phyloP scores from a whole-genome alignment of 768 basidiomycete species.

The Podaxis sp. region DNA sequence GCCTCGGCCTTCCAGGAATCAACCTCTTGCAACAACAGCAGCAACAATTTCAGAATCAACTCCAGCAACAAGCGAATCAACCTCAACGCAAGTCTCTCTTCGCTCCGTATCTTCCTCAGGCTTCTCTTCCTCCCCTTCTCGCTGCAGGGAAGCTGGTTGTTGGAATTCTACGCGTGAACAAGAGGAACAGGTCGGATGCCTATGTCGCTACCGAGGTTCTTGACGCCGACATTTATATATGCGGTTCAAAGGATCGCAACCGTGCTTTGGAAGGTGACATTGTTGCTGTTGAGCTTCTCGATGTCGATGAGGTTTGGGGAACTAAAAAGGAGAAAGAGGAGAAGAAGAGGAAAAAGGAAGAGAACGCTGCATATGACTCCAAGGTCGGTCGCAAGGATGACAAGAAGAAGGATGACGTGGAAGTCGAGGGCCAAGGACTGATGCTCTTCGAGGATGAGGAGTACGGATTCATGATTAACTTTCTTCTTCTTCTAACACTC shows the following conservation, averaged over 20 bases:
- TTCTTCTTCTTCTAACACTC: slow-evolving; percentile 7
- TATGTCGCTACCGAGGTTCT: slow-evolving; percentile 98
- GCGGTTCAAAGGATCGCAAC: slow-evolving; percentile 98
- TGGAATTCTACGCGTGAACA: slow-evolving; percentile 95
- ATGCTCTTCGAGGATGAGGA: slow-evolving; percentile 98
- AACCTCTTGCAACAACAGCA: slow-evolving; percentile 91
- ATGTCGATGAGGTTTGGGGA: slow-evolving; percentile 97
- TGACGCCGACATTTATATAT: slow-evolving; percentile 98
- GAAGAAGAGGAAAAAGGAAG: slow-evolving; percentile 99
- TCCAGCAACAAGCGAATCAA: slow-evolving; percentile 88
- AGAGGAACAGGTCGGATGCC: slow-evolving; percentile 96
- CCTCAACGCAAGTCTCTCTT: slow-evolving; percentile 98
- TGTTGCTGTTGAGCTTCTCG: slow-evolving; percentile 94
- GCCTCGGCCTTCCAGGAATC: slow-evolving; percentile 74
- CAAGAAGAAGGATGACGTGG: slow-evolving; percentile 99
- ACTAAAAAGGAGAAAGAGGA: slow-evolving; percentile 99
- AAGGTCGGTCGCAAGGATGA: slow-evolving; percentile 83
- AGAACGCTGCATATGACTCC: slow-evolving; percentile 91
- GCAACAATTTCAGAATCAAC: slow-evolving; percentile 91
- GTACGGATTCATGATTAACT: slow-evolving; percentile 33
- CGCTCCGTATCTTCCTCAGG: slow-evolving; percentile 97
- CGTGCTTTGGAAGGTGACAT: slow-evolving; percentile 98
- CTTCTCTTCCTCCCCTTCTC: slow-evolving; percentile 92
- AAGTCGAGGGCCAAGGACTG: slow-evolving; percentile 97
- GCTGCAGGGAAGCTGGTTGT: slow-evolving; percentile 97